A percentile compares a stretch with the other conserved stretches of the same genome.
phyloP scores from a whole-genome alignment of 352 stramenopile genomes.

The Aphanomyces cochlioides region DNA sequence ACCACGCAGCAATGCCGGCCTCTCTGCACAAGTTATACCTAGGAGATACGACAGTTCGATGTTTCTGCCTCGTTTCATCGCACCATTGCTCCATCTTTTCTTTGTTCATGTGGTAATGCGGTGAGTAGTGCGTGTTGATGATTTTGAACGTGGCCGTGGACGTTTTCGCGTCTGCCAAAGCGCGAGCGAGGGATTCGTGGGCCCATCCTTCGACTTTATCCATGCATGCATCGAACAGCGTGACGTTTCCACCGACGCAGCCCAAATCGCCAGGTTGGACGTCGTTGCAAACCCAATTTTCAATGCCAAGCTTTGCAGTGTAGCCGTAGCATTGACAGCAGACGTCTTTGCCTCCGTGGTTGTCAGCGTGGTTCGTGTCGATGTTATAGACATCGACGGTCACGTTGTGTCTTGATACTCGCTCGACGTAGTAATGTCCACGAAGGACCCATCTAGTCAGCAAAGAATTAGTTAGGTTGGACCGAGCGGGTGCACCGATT shows the following conservation, averaged over 20 bases:
- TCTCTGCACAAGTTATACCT: constrained; percentile 80
- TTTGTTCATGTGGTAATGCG: constrained; percentile 39
- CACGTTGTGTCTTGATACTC: constrained; percentile 47
- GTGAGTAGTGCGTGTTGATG: constrained; percentile 45
- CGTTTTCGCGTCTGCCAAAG: constrained; percentile 35
- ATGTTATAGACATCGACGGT: constrained; percentile 85
- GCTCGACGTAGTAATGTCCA: constrained; percentile 81
- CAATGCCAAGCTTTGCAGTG: constrained; percentile 36
- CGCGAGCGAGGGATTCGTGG: constrained; percentile 34
- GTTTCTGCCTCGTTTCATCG: neutral
- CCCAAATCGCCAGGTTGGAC: constrained; percentile 37
- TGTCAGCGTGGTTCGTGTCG: constrained; percentile 69
- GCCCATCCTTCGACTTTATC: constrained; percentile 41
- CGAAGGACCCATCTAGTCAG: constrained; percentile 55
- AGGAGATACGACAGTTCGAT: neutral
- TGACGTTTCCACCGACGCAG: constrained; percentile 36
- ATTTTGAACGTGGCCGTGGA: constrained; percentile 49
- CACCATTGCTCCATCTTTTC: constrained; percentile 55
- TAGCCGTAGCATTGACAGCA: constrained; percentile 78
- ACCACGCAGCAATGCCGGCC: constrained; percentile 57
- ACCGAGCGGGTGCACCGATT: constrained; percentile 38
- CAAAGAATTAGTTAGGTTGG: constrained; percentile 9
- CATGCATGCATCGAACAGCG: constrained; percentile 43
- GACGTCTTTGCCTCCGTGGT: constrained; percentile 56
- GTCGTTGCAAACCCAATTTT: constrained; percentile 33